A percentile compares a stretch with the other conserved stretches of the same genome.
These are phyloP conservation scores for Aegilops longissima DNA, from an alignment of 176 grass and related monocot species.

Conservation along the genomic window DNA sequence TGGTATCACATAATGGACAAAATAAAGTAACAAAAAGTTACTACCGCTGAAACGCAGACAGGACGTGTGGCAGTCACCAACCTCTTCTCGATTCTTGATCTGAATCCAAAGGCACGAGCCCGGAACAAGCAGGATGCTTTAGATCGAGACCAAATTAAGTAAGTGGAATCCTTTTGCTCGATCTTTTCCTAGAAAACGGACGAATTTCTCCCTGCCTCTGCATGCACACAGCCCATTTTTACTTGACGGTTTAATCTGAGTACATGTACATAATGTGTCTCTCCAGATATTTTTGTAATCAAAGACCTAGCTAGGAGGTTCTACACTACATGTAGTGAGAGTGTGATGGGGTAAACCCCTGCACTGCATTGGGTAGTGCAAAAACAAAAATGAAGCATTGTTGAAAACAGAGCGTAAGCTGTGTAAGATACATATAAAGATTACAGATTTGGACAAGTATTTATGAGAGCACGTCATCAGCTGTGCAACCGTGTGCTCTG, in stretches of 20 bases:
- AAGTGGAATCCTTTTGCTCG: conserved; percentile 39
- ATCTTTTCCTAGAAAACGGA: neutral
- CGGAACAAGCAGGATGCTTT: conserved; percentile 19
- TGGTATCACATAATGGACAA: too few relatives aligned
- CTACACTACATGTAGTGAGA: neutral
- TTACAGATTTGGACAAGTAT: conserved; percentile 32
- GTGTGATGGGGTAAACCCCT: neutral
- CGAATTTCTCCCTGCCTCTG: neutral
- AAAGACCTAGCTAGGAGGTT: neutral
- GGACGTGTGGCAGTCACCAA: too few relatives aligned
- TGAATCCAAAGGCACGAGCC: conserved; percentile 45
- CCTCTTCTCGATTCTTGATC: conserved; percentile 27
- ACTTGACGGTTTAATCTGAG: neutral
- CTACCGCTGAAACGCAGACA: too few relatives aligned
- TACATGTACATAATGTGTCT: neutral
- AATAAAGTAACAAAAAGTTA: too few relatives aligned
- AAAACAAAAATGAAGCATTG: conserved; percentile 4
- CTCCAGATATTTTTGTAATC: neutral
- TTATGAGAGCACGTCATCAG: conserved; percentile 50
- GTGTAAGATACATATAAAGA: neutral
- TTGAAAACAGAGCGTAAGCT: conserved; percentile 21
- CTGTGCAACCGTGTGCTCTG: conserved; percentile 46
- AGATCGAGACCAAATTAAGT: conserved; percentile 18
- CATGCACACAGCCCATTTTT: neutral
- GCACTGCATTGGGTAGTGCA: neutral